Evolutionary conservation across 2,329 filamentous ascomycete species (phyloP).

Genomic region (Aspergillus spinulosporus): DNA sequence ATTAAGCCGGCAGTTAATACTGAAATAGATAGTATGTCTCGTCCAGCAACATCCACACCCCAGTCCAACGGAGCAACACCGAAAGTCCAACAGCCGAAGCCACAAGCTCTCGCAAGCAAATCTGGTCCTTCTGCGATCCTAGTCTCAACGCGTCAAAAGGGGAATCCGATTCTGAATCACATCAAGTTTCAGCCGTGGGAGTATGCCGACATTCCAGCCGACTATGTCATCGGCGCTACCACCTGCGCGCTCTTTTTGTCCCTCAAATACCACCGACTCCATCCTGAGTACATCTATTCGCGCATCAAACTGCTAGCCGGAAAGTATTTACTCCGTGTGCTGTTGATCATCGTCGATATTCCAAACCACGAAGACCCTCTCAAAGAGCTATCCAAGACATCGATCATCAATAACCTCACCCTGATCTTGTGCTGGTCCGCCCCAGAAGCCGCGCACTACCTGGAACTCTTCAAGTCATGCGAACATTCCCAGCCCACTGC

Average conservation of each 20-base stretch:
- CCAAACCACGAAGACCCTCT: slow-evolving; percentile 88
- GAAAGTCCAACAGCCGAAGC: slow-evolving; percentile 81
- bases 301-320: slow-evolving; percentile 81
- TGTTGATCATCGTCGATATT: slow-evolving; percentile 93
- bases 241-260: slow-evolving; percentile 92
- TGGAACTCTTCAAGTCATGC: slow-evolving; percentile 92
- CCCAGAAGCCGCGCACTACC: slow-evolving; percentile 86
- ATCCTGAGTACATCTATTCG: slow-evolving; percentile 97
- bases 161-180: slow-evolving; percentile 85
- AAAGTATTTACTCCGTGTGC: slow-evolving; percentile 80
- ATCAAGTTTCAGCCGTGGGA: slow-evolving; percentile 88
- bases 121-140: slow-evolving; percentile 74
- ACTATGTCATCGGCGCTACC: slow-evolving; percentile 83
- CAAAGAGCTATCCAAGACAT: slow-evolving; percentile 88
- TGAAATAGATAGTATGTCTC: slow-evolving; percentile 35
- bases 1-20: slow-evolving; percentile 42
- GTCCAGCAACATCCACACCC: slow-evolving; percentile 52
- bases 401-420: slow-evolving; percentile 87
- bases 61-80: slow-evolving; percentile 33
- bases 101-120: slow-evolving; percentile 73
- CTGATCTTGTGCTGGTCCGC: slow-evolving; percentile 92
- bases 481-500: slow-evolving; percentile 80
- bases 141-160: slow-evolving; percentile 89
- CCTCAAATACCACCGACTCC: slow-evolving; percentile 93
- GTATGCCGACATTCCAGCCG: slow-evolving; percentile 92